Evolutionary conservation across 2,329 filamentous ascomycete species (phyloP), one percentile per base, ranked within the genome.

Genomic region (Didymella sp.): DNA sequence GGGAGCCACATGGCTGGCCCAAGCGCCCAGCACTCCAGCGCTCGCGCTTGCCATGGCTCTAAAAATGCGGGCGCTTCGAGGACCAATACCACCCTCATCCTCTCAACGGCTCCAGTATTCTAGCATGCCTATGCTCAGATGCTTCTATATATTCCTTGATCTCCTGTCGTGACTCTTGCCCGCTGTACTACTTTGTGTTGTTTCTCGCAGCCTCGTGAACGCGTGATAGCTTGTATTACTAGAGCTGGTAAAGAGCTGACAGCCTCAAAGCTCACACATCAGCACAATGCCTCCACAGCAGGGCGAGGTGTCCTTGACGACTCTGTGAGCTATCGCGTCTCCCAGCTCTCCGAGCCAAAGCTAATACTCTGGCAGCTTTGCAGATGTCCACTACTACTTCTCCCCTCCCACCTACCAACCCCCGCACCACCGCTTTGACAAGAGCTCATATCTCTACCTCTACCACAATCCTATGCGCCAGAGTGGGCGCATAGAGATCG

Each of bases 351-450:
- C 7, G 27, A n/a, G 24, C 21, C 24, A 25, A 24, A 60, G 31
- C 65, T 72, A 52, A 69, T 48, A 17, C 22, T 17, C 8, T 6
- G 1, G 52, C 61, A 93, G 90, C 68, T 92, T 91, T 69, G 89
- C 85, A 61, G 90, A 94, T 70, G 73, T 92, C 51, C 90, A 93
- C 74, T 93, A 92, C 76, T 92, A 87, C 76, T 91, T 92, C 77
- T 83, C 84, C 24, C 83, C 87, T n/a, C 87, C 88, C 2, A 81
- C 82, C 6, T 80, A 83, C 54, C 86, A 83, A 54, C 89, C 90
- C 27, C 85, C 83, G n/a, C 90, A 93, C 74, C 89, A 93, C 75
- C 87, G 90, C 48, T 93, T 94, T 74, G 88, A 91, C 75, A 90
- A 89, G 73, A 85, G 87, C 43, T 92, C 89, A 7, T 93, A 93